phyloP scores from a whole-genome alignment of 768 basidiomycete genomes.

The Grammothele lineata region DNA sequence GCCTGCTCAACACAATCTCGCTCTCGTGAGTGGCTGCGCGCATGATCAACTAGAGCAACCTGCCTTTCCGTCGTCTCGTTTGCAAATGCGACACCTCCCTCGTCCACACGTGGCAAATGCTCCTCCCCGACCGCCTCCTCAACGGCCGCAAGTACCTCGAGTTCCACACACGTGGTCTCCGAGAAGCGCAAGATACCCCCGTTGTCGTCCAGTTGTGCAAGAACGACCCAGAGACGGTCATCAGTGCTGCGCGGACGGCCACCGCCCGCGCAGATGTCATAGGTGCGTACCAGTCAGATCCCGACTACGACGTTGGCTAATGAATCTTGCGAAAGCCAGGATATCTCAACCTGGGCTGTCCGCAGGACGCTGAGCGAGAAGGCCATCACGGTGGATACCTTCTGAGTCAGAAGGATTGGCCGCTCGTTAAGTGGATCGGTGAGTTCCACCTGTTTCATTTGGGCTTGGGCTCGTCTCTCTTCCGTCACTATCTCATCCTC shows the following conservation, averaged over 20 bases:
- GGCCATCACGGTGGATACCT: conserved; percentile 74
- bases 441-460: conserved; percentile 13
- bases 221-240: conserved; percentile 58
- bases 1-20: not conserved
- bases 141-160: conserved; percentile 63
- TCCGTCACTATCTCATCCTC: too few species aligned
- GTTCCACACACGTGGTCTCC: conserved; percentile 56
- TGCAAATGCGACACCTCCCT: conserved; percentile 61
- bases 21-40: conserved; percentile 50
- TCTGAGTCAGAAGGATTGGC: conserved; percentile 71
- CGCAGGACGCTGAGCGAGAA: conserved; percentile 62
- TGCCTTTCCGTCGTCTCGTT: conserved; percentile 64
- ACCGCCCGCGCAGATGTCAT: conserved; percentile 63
- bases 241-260: conserved; percentile 56
- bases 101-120: conserved; percentile 80
- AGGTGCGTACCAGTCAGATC: conserved; percentile 46
- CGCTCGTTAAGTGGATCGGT: conserved; percentile 63
- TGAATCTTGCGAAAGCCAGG: conserved; percentile 16
- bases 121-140: conserved; percentile 55
- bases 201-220: conserved; percentile 74
- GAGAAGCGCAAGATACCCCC: conserved; percentile 33
- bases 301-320: too few species aligned
- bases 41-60: conserved; percentile 79
- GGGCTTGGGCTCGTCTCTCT: too few species aligned
- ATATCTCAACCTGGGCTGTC: conserved; percentile 84